Evolutionary conservation across 2,329 filamentous ascomycete species (phyloP).

Genomic region (Pseudogymnoascus sp.): DNA sequence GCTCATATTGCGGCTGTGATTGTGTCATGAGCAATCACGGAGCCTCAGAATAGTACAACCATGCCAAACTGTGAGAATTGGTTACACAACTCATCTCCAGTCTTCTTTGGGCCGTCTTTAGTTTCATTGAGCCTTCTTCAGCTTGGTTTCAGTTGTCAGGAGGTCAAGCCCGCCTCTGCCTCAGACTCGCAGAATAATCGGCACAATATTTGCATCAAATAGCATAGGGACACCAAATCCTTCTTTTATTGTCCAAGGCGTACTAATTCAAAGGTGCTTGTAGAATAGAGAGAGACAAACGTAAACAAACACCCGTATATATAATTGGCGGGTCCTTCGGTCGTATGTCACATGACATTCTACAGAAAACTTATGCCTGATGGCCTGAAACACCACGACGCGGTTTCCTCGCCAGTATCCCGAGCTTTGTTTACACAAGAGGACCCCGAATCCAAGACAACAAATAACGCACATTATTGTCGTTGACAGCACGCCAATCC

Average conservation of each 20-base stretch:
- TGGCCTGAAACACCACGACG: slow-evolving; percentile 7
- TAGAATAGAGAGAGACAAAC: not conserved
- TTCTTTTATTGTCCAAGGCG: not conserved
- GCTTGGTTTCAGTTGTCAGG: not conserved
- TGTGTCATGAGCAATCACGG: slow-evolving; percentile 1
- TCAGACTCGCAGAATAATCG: not conserved
- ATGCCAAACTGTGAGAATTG: not conserved
- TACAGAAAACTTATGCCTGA: not conserved
- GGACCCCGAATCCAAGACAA: slow-evolving; percentile 4
- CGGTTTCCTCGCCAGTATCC: slow-evolving; percentile 3
- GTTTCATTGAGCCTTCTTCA: not conserved
- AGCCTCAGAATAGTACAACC: slow-evolving; percentile 6
- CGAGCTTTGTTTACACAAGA: slow-evolving; percentile 8
- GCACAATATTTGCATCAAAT: not conserved
- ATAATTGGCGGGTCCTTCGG: too few relatives aligned
- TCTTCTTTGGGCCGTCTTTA: not conserved
- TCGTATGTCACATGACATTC: not conserved
- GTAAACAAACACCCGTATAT: not conserved
- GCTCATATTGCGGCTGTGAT: not conserved
- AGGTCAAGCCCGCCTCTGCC: too few relatives aligned
- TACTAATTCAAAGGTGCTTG: not conserved
- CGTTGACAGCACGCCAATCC: not conserved
- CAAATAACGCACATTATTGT: not conserved
- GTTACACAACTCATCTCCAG: not conserved
- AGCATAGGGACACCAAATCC: not conserved